Evolutionary conservation across 176 grass and related monocot species (phyloP), one percentile per base, ranked within the genome.

Genomic region (Carex parvula): DNA sequence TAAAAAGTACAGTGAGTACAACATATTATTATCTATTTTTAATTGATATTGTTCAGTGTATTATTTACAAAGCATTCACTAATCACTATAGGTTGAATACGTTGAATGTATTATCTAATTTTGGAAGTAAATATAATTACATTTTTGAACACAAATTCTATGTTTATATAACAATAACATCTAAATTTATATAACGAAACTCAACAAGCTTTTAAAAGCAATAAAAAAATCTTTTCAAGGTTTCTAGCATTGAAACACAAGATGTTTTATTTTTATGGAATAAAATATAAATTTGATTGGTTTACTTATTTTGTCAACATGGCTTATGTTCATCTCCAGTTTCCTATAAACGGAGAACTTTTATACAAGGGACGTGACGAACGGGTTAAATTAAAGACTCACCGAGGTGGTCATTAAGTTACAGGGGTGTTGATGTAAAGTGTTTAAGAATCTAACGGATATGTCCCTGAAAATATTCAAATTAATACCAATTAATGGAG

Each of bases 301-400:
- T 50, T 24, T 24, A n/a, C 44, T 52, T 7, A 42, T 72, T 67
- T 52, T 17, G 32, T 3, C 14, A 76, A 42, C 4, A 46, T 46
- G 8, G 44, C 2, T 26, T 18, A 4, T 41, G n/a, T 54, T 22
- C 11, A 14, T 84, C 82, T 72, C 54, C 66, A 59, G 4, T 26
- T 30, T 8, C 0, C 1, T 17, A 5, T 8, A 76, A 82, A 82
- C 22, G 79, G 60, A 82, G 79, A 82, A 14, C 3, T 22, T 65
- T 52, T 64, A 24, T 7, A 46, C 48, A 0, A n/a, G 35, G 5
- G 33, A 62, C 15, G 60, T 30, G 52, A 30, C 0, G 14, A 55
- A 64, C 60, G 77, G 79, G 42, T 50, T 52, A 20, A 82, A 82
- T 82, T 82, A 66, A 82, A 57, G 59, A 82, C 39, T 42, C 30